These are phyloP conservation scores for Pleurotus djamor DNA, from an alignment of 768 basidiomycete species.

Conservation along the genomic window DNA sequence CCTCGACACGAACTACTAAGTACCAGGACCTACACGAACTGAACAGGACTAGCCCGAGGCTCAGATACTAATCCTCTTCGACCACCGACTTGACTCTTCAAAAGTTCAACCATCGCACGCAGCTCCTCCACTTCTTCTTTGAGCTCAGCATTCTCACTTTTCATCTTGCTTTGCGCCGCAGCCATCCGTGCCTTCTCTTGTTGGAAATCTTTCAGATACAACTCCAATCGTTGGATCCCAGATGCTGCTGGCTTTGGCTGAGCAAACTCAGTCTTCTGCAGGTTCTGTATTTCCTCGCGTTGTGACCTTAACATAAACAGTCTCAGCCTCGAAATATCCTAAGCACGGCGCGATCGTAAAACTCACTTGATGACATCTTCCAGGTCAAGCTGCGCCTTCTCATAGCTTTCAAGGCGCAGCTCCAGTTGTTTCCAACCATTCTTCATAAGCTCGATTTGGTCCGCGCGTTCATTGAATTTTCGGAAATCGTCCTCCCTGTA, in stretches of 20 bases:
- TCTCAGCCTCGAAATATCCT: conserved; percentile 1
- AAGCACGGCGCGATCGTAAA: not conserved
- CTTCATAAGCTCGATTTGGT: conserved; percentile 54
- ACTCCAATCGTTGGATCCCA: conserved; percentile 6
- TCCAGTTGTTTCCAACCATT: conserved; percentile 66
- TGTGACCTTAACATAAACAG: conserved; percentile 35
- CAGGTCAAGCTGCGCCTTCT: conserved; percentile 48
- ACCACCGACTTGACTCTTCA: conserved; percentile 57
- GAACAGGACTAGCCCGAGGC: conserved; percentile 39
- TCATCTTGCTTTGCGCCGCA: conserved; percentile 50
- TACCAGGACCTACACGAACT: conserved; percentile 18
- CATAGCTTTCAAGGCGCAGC: conserved; percentile 56
- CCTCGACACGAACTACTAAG: not conserved
- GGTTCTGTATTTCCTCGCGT: conserved; percentile 57
- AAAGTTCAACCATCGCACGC: conserved; percentile 65
- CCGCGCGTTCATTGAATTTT: conserved; percentile 63
- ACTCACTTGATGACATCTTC: conserved; percentile 60
- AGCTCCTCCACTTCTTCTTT: conserved; percentile 56
- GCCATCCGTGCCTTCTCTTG: conserved; percentile 43
- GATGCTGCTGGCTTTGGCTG: conserved; percentile 19
- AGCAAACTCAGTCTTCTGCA: conserved; percentile 52
- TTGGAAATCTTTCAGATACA: conserved; percentile 37
- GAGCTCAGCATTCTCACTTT: conserved; percentile 52
- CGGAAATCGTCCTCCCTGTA: conserved; percentile 74
- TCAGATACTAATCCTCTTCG: conserved; percentile 39